Evolutionary conservation across 2,329 filamentous ascomycete genomes (phyloP), one percentile per base, ranked within the genome.

Genomic region (Talaromyces sp.): DNA sequence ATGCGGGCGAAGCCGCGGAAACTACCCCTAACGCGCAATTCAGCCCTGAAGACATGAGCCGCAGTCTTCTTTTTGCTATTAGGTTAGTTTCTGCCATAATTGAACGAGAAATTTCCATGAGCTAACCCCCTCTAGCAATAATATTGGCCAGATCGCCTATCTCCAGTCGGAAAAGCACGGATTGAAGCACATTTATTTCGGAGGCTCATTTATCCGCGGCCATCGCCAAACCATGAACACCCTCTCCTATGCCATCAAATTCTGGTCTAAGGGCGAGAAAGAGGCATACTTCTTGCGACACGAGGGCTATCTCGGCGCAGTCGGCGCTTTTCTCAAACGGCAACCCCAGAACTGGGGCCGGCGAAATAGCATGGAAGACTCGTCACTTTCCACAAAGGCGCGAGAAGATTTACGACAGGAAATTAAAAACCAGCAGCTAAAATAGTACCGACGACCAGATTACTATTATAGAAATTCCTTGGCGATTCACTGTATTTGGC

Each of bases 161-260:
- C 81, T 99, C n/a, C 94, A 97, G 72, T 94, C 91, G 6, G 92
- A 97, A 73, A 94, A 96, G 71, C 93, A 99, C 77, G 85, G 88
- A 52, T 81, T 97, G 27, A 89, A 90, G 64, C 87, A 93, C 70
- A 97, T 99, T 63, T 99, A 99, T 79, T 99, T 99, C 75, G 94
- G 94, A 24, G 94, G 94, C 26, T 94, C 90, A 7, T 99, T 97
- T 73, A 97, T 99, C 71, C 88, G 94, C 48, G 94, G 94, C 46
- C 94, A 99, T 74, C 87, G 90, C 17, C 94, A 97, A 77, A 99
- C 94, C 12, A 99, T 99, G 85, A 96, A 97, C 75, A 97, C 94
- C 0, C 81, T 99, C 10, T 92, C 89, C 59, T 99, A 96, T 71
- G 94, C 93, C 71, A 97, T 99, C 77, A 91, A 91, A 67, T 99